Percentiles rank a stretch among this genome's conserved stretches.
Conservation (phyloP, 345 rosid species). For the Capsella bursapastoris region DNA sequence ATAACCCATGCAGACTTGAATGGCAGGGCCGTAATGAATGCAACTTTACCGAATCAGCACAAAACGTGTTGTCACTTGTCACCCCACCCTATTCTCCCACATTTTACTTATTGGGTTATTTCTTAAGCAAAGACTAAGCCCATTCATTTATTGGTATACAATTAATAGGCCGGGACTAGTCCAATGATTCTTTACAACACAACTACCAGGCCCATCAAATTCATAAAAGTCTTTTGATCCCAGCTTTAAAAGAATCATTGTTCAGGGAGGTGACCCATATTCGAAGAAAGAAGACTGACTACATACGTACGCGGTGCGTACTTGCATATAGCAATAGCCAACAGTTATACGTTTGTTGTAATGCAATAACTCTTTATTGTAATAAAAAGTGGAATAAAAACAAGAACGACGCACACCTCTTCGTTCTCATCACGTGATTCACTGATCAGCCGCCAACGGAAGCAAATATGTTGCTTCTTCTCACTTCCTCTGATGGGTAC, state of each 20-base stretch:
- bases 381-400: neutral
- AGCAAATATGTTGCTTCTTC: constrained; percentile 12
- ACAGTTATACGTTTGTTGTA: no score
- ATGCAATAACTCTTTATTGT: no score
- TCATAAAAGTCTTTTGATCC: neutral
- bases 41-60: constrained; percentile 2
- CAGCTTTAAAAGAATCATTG: no score
- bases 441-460: constrained; percentile 19
- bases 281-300: no score
- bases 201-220: constrained; percentile 5
- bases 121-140: neutral
- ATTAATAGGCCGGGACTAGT: neutral
- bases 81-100: constrained; percentile 1
- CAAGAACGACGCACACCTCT: constrained; percentile 7
- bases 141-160: neutral
- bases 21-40: neutral
- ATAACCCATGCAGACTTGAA: no score
- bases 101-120: neutral
- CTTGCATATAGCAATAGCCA: no score
- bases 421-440: constrained; percentile 31
- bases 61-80: constrained; percentile 6
- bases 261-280: no score
- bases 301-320: no score
- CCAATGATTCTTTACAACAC: neutral
- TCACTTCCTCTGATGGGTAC: neutral